These are phyloP conservation scores for Colletotrichum filicis DNA, from an alignment of 2,329 filamentous ascomycete species.

Conservation along the genomic window DNA sequence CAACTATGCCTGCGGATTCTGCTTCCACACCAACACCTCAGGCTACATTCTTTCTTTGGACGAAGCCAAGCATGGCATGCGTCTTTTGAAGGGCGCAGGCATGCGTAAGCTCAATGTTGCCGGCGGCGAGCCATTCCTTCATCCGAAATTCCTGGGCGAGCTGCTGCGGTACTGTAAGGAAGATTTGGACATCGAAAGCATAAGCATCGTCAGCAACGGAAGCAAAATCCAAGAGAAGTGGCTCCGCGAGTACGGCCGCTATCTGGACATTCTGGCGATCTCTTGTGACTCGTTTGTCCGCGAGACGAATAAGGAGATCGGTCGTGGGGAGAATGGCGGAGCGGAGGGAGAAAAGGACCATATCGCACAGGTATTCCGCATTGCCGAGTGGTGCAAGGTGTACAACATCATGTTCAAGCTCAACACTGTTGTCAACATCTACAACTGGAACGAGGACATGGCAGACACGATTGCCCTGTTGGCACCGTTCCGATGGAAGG, in stretches of 20 bases:
- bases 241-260: constrained; percentile 51
- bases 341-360: constrained; percentile 51
- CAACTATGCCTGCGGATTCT: constrained; percentile 58
- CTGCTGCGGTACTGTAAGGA: constrained; percentile 60
- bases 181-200: constrained; percentile 58
- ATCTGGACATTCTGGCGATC: constrained; percentile 65
- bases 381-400: constrained; percentile 57
- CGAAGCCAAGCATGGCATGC: constrained; percentile 56
- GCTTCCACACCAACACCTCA: constrained; percentile 65
- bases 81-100: constrained; percentile 58
- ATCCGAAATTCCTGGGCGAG: constrained; percentile 53
- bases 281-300: constrained; percentile 66
- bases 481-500: constrained; percentile 64
- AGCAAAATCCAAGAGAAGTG: constrained; percentile 56
- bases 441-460: constrained; percentile 64
- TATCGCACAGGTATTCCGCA: constrained; percentile 53
- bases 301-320: constrained; percentile 61
- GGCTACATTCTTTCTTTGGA: constrained; percentile 53
- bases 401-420: constrained; percentile 65
- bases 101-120: constrained; percentile 68
- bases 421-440: constrained; percentile 63
- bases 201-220: constrained; percentile 66
- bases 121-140: constrained; percentile 65
- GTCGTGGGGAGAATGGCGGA: constrained; percentile 48
- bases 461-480: constrained; percentile 49